Conservation (phyloP, 2,329 filamentous ascomycete genomes). For the Thermoascus crustaceus region DNA sequence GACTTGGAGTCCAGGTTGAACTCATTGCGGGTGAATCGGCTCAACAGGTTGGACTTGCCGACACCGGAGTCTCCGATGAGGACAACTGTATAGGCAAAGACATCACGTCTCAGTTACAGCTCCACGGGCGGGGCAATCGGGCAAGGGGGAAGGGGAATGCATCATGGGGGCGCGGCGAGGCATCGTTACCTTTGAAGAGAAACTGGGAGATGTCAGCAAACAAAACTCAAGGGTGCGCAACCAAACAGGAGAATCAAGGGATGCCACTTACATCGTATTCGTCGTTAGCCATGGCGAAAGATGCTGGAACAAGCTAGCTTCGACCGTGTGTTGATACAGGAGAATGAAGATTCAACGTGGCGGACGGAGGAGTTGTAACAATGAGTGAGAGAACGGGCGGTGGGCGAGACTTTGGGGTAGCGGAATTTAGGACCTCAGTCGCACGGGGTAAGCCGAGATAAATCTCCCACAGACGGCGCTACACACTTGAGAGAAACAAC, state of each 20-base stretch:
- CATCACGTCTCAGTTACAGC: slow-evolving; percentile 12
- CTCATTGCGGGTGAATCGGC: slow-evolving; percentile 98
- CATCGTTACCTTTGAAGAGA: slow-evolving; percentile 84
- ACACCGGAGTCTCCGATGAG: slow-evolving; percentile 98
- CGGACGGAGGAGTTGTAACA: slow-evolving; percentile 15
- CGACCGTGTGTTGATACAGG: slow-evolving; percentile 14
- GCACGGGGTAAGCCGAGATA: background rate
- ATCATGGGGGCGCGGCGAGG: slow-evolving; percentile 16
- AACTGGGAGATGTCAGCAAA: slow-evolving; percentile 56
- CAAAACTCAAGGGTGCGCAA: background rate
- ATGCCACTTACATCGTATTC: slow-evolving; percentile 89
- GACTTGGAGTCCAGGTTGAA: slow-evolving; percentile 99
- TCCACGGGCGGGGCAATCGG: slow-evolving; percentile 3
- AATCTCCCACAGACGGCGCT: background rate
- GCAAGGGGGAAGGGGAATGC: slow-evolving; percentile 12
- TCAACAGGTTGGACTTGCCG: slow-evolving; percentile 99
- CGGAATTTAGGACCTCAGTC: slow-evolving; percentile 11
- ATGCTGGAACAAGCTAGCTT: slow-evolving; percentile 16
- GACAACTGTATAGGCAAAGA: slow-evolving; percentile 58
- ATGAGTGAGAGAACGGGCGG: slow-evolving; percentile 7
- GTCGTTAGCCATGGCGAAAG: slow-evolving; percentile 83
- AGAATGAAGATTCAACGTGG: slow-evolving; percentile 15
- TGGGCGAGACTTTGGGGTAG: slow-evolving; percentile 4
- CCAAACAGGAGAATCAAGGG: background rate
- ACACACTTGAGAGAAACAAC: background rate